Evolutionary conservation across 129 eudicot species (phyloP).

Genomic region (Centella asiatica): DNA sequence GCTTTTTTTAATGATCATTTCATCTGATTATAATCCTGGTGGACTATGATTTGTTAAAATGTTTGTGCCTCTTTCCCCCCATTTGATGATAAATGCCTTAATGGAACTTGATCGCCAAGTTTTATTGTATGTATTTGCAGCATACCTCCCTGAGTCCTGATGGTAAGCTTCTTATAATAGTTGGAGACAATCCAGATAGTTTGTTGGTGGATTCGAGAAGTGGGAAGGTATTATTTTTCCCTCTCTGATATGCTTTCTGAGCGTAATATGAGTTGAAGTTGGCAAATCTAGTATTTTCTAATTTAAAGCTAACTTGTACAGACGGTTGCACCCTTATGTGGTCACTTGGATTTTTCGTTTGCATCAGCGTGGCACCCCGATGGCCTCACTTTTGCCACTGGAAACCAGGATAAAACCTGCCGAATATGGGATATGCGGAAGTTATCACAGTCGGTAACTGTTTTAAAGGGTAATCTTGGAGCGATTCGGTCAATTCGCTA

Average conservation of each 20-base stretch:
- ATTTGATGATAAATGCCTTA: too few species aligned
- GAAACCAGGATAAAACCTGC: conserved; percentile 87
- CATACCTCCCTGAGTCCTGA: conserved; percentile 77
- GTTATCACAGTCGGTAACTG: conserved; percentile 44
- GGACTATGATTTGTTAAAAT: too few species aligned
- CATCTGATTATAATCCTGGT: too few species aligned
- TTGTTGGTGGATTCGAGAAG: conserved; percentile 58
- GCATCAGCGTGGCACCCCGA: conserved; percentile 93
- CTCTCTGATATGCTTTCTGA: too few species aligned
- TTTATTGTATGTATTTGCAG: conserved; percentile 29
- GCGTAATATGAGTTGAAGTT: not conserved
- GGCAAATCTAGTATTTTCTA: not conserved
- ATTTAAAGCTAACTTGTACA: conserved; percentile 13
- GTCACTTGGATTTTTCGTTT: conserved; percentile 77
- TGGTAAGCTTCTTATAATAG: conserved; percentile 52
- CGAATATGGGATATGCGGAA: conserved; percentile 73
- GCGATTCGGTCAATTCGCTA: conserved; percentile 81
- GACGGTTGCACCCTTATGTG: conserved; percentile 46
- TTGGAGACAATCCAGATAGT: conserved; percentile 71
- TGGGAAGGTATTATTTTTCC: conserved; percentile 61
- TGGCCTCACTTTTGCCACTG: conserved; percentile 66
- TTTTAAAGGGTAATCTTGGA: conserved; percentile 67
- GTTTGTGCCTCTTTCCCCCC: too few species aligned
- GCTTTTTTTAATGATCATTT: too few species aligned
- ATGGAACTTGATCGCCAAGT: not conserved